These are phyloP conservation scores for Beauveria varroae DNA, from an alignment of 2,329 filamentous ascomycete species.

Conservation along the genomic window DNA sequence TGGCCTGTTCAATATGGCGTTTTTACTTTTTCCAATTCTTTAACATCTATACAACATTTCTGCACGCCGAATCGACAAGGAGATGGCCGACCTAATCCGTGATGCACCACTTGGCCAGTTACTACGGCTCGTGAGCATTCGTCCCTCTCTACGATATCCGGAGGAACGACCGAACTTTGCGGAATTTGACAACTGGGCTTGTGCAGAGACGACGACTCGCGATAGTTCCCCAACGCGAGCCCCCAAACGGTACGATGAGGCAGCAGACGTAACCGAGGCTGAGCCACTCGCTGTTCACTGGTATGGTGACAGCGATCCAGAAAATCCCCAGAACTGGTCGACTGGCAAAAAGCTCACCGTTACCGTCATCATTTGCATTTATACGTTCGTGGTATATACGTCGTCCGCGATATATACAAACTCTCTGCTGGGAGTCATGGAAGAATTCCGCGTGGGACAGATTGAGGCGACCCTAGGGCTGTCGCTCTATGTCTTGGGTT, in stretches of 20 bases:
- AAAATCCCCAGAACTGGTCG: constrained; percentile 50
- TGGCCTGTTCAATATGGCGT: too few species aligned
- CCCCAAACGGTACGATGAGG: constrained; percentile 33
- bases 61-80: too few species aligned
- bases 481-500: constrained; percentile 56
- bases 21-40: too few species aligned
- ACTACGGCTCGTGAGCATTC: constrained; percentile 45
- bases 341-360: constrained; percentile 33
- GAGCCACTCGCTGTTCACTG: constrained; percentile 39
- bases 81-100: constrained; percentile 34
- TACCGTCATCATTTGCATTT: constrained; percentile 41
- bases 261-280: too few species aligned
- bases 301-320: constrained; percentile 47
- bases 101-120: constrained; percentile 53
- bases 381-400: constrained; percentile 54
- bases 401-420: constrained; percentile 40
- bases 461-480: constrained; percentile 49
- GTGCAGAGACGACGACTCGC: constrained; percentile 35
- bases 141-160: constrained; percentile 48
- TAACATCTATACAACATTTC: too few species aligned
- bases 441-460: constrained; percentile 43
- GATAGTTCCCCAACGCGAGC: constrained; percentile 37
- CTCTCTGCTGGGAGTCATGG: constrained; percentile 39
- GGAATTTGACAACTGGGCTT: constrained; percentile 28
- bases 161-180: constrained; percentile 51